Percentiles rank a stretch among this genome's conserved stretches.
phyloP scores from a whole-genome alignment of 257 asterid species.

The Echites panduratus region DNA sequence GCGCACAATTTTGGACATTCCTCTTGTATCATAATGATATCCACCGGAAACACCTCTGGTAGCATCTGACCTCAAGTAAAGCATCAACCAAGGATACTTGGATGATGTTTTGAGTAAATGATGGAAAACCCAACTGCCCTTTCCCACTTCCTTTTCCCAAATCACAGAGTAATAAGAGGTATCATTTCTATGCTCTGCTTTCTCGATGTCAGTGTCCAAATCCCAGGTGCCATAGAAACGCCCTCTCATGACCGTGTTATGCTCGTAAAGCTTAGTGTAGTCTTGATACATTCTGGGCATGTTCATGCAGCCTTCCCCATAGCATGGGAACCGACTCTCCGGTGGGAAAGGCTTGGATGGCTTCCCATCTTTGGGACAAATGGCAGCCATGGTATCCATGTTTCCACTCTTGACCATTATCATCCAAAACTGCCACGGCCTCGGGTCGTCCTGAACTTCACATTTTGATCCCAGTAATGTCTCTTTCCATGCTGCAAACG shows the following conservation, averaged over 20 bases:
- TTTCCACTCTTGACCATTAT: slow-evolving; percentile 60
- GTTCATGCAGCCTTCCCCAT: slow-evolving; percentile 61
- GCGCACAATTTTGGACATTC: slow-evolving; percentile 32
- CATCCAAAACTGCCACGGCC: slow-evolving; percentile 76
- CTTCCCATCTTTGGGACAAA: slow-evolving; percentile 52
- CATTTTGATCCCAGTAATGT: slow-evolving; percentile 51
- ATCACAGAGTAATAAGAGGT: slow-evolving; percentile 44
- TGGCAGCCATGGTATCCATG: slow-evolving; percentile 44
- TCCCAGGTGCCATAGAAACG: slow-evolving; percentile 57
- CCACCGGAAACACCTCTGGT: slow-evolving; percentile 65
- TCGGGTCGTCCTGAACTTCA: slow-evolving; percentile 39
- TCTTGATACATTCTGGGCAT: slow-evolving; percentile 39
- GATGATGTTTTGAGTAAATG: slow-evolving; percentile 52
- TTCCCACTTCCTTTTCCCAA: slow-evolving; percentile 55
- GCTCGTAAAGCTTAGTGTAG: slow-evolving; percentile 27
- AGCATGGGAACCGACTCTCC: slow-evolving; percentile 45
- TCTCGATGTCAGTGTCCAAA: neutral
- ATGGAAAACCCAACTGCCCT: slow-evolving; percentile 52
- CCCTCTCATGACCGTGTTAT: slow-evolving; percentile 33
- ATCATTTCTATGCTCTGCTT: neutral
- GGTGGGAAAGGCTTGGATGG: slow-evolving; percentile 41
- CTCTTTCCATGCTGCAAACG: slow-evolving; percentile 59
- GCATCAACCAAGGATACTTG: slow-evolving; percentile 68
- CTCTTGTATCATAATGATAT: slow-evolving; percentile 61
- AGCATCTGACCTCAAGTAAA: slow-evolving; percentile 65